phyloP scores from a whole-genome alignment of 352 stramenopile species.

The Phytophthora fragariaefolia region DNA sequence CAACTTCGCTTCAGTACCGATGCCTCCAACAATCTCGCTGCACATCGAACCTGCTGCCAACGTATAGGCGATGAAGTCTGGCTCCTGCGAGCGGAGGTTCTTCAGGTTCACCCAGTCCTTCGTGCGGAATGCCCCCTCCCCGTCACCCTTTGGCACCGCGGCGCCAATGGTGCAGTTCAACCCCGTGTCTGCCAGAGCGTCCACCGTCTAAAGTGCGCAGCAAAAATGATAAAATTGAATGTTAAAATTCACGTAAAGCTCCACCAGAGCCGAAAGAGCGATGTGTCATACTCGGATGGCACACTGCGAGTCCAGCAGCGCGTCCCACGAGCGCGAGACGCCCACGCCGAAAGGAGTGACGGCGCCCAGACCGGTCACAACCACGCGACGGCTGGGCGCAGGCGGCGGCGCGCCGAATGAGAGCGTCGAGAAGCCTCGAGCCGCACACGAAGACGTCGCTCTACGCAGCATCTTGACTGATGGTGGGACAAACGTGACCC shows the following conservation, averaged over 20 bases:
- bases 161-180: constrained; percentile 77
- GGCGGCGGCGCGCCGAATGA: constrained; percentile 67
- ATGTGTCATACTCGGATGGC: constrained; percentile 65
- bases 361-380: constrained; percentile 92
- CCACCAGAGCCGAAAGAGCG: not conserved
- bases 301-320: constrained; percentile 77
- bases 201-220: constrained; percentile 49
- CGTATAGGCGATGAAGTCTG: constrained; percentile 88
- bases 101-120: constrained; percentile 79
- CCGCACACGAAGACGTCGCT: constrained; percentile 11
- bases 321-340: constrained; percentile 82
- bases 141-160: constrained; percentile 69
- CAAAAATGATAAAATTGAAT: too few species aligned
- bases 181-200: constrained; percentile 58
- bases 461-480: constrained; percentile 27
- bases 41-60: constrained; percentile 77
- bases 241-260: too few species aligned
- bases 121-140: constrained; percentile 57
- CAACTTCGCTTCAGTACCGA: too few species aligned
- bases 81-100: constrained; percentile 73
- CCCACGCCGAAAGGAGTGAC: constrained; percentile 92
- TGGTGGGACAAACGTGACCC: not conserved
- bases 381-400: constrained; percentile 79
- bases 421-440: constrained; percentile 65
- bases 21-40: too few species aligned